These are phyloP conservation scores for Alternaria sp. DNA, from an alignment of 2,329 filamentous ascomycete species.

Conservation along the genomic window DNA sequence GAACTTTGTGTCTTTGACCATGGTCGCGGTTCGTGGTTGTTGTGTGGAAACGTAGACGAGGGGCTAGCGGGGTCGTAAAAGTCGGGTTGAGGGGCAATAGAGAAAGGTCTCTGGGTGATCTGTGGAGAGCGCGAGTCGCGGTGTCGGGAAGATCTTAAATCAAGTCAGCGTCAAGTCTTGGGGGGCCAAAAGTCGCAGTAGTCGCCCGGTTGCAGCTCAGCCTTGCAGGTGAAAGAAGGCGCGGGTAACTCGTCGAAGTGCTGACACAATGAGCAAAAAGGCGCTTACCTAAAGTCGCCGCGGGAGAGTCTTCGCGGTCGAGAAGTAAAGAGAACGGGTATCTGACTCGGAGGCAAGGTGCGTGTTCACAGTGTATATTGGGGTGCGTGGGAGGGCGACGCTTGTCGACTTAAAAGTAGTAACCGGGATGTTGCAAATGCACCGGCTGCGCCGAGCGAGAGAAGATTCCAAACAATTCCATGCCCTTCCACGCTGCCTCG, in stretches of 20 bases:
- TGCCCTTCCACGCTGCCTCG: slow-evolving; percentile 39
- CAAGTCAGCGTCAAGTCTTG: slow-evolving; percentile 24
- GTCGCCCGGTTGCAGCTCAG: slow-evolving; percentile 21
- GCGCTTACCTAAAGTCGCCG: slow-evolving; percentile 28
- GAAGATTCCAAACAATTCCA: slow-evolving; percentile 47
- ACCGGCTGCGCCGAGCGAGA: slow-evolving; percentile 42
- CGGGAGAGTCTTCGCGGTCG: background rate
- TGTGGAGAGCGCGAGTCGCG: slow-evolving; percentile 10
- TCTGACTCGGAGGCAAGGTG: slow-evolving; percentile 14
- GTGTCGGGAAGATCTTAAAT: slow-evolving; percentile 4
- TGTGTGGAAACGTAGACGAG: slow-evolving; percentile 14
- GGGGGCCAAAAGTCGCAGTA: slow-evolving; percentile 12
- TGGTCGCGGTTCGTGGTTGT: slow-evolving; percentile 52
- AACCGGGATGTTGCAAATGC: slow-evolving; percentile 41
- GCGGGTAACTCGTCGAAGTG: slow-evolving; percentile 11
- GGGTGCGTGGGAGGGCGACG: slow-evolving; percentile 25
- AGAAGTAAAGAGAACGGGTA: slow-evolving; percentile 3
- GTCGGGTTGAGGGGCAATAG: slow-evolving; percentile 20
- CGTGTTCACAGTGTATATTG: slow-evolving; percentile 10
- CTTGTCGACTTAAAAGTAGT: slow-evolving; percentile 43
- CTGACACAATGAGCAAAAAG: slow-evolving; percentile 7
- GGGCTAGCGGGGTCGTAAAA: slow-evolving; percentile 36
- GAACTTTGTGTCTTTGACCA: slow-evolving; percentile 80
- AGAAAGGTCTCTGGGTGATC: slow-evolving; percentile 9
- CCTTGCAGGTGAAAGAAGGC: slow-evolving; percentile 19